A percentile compares a stretch with the other conserved stretches of the same genome.
These are phyloP conservation scores for Exophiala xenobiotica DNA, from an alignment of 2,329 filamentous ascomycete species.

Conservation along the genomic window DNA sequence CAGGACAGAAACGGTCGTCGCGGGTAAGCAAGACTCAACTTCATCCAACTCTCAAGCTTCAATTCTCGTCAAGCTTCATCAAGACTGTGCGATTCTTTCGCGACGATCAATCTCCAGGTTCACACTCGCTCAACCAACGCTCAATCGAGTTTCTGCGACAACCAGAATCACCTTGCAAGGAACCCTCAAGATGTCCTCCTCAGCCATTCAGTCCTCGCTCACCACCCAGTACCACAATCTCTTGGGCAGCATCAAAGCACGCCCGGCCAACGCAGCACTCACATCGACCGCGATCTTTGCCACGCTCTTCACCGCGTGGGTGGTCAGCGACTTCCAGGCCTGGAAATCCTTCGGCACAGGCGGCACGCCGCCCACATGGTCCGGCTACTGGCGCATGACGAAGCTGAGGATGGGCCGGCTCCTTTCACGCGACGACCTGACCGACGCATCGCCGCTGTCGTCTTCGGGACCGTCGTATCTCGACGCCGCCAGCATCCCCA, in stretches of 20 bases:
- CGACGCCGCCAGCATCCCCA: slow-evolving; percentile 9
- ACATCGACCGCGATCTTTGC: slow-evolving; percentile 12
- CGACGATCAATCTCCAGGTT: too few species aligned
- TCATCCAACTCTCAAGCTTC: too few species aligned
- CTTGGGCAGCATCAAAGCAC: slow-evolving; percentile 7
- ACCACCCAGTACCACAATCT: slow-evolving; percentile 11
- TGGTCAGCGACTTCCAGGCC: slow-evolving; percentile 23
- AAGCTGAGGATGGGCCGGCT: slow-evolving; percentile 22
- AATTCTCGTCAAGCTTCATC: too few species aligned
- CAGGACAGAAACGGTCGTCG: too few species aligned
- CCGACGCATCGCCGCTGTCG: slow-evolving; percentile 19
- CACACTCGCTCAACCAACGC: too few species aligned
- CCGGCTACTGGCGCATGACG: slow-evolving; percentile 28
- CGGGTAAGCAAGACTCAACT: too few species aligned
- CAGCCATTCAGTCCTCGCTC: background rate
- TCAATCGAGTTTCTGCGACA: too few species aligned
- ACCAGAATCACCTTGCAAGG: background rate
- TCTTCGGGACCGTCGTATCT: slow-evolving; percentile 18
- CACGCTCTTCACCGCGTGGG: slow-evolving; percentile 19
- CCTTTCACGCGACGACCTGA: slow-evolving; percentile 20
- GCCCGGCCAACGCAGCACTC: slow-evolving; percentile 12
- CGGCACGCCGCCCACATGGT: slow-evolving; percentile 27
- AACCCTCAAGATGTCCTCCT: background rate
- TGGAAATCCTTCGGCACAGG: slow-evolving; percentile 28
- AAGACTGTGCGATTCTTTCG: too few species aligned